Percentiles rank a stretch among this genome's conserved stretches.
Conservation (phyloP, 805 yeast genomes). For the Metschnikowia proteae region DNA sequence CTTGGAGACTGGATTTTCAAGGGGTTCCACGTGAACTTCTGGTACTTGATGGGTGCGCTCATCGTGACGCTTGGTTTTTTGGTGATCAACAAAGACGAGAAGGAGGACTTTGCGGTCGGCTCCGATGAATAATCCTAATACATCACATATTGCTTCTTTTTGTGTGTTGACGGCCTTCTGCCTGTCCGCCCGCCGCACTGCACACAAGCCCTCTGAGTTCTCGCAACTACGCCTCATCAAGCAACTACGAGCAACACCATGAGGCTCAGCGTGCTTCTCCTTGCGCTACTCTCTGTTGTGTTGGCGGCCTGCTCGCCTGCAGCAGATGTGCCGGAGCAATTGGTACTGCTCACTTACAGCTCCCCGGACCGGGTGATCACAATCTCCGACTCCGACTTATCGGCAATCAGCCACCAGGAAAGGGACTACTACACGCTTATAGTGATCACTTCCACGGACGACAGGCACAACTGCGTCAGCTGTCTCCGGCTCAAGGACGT, state of each 20-base stretch:
- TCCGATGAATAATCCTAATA: not conserved
- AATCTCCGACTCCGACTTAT: conserved; percentile 11
- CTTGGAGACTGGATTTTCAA: conserved; percentile 80
- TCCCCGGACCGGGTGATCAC: conserved; percentile 11
- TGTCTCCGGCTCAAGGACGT: conserved; percentile 46
- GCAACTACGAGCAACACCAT: not conserved
- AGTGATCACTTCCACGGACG: conserved; percentile 48
- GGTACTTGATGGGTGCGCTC: conserved; percentile 75
- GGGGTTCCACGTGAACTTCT: conserved; percentile 52
- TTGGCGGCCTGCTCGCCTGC: not conserved
- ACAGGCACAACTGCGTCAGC: conserved; percentile 41
- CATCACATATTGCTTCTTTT: no score
- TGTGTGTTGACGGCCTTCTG: no score
- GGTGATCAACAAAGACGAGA: conserved; percentile 75
- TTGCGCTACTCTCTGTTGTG: not conserved
- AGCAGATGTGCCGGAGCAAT: not conserved
- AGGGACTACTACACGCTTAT: conserved; percentile 50
- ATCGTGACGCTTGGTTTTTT: conserved; percentile 81
- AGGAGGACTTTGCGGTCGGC: conserved; percentile 45
- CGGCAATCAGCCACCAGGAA: conserved; percentile 10
- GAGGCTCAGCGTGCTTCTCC: not conserved
- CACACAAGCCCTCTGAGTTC: not conserved
- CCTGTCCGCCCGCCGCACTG: not conserved
- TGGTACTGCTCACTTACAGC: conserved; percentile 6
- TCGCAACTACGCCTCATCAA: not conserved